Evolutionary conservation across 768 basidiomycete species (phyloP).

Genomic region (Clathrus columnatus): DNA sequence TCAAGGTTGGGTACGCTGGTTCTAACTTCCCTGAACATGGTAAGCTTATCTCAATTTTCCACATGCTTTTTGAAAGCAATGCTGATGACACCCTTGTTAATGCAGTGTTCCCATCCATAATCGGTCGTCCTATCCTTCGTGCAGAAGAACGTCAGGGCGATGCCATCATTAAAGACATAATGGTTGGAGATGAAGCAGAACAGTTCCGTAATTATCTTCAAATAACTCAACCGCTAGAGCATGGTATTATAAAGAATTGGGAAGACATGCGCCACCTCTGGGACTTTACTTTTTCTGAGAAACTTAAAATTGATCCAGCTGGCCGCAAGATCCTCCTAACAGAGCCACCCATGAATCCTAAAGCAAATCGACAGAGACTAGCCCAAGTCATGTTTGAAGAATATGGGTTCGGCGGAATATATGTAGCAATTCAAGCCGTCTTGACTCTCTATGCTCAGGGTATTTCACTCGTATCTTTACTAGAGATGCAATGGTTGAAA

Average conservation of each 20-base stretch:
- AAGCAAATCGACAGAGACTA: constrained; percentile 86
- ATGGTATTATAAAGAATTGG: constrained; percentile 98
- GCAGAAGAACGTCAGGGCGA: constrained; percentile 91
- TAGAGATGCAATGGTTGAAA: background rate
- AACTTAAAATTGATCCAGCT: constrained; percentile 77
- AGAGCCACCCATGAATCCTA: constrained; percentile 99
- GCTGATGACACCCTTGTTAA: background rate
- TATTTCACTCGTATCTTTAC: constrained; percentile 21
- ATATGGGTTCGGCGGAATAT: constrained; percentile 92
- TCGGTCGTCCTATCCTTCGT: constrained; percentile 93
- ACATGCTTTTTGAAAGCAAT: background rate
- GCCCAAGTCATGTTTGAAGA: constrained; percentile 99
- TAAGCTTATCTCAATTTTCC: constrained; percentile 15
- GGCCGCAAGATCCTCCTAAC: constrained; percentile 90
- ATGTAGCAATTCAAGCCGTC: constrained; percentile 97
- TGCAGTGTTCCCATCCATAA: constrained; percentile 89
- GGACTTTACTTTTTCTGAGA: constrained; percentile 98
- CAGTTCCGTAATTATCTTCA: constrained; percentile 92
- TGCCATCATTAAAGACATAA: constrained; percentile 88
- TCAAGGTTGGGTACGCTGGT: constrained; percentile 56
- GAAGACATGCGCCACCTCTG: constrained; percentile 97
- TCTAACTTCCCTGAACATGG: constrained; percentile 60
- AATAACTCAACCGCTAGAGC: constrained; percentile 97
- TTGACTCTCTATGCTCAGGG: constrained; percentile 98
- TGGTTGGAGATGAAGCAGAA: constrained; percentile 96